These are phyloP conservation scores for Globisporangium carolinianum DNA, from an alignment of 352 stramenopile genomes.

Conservation along the genomic window DNA sequence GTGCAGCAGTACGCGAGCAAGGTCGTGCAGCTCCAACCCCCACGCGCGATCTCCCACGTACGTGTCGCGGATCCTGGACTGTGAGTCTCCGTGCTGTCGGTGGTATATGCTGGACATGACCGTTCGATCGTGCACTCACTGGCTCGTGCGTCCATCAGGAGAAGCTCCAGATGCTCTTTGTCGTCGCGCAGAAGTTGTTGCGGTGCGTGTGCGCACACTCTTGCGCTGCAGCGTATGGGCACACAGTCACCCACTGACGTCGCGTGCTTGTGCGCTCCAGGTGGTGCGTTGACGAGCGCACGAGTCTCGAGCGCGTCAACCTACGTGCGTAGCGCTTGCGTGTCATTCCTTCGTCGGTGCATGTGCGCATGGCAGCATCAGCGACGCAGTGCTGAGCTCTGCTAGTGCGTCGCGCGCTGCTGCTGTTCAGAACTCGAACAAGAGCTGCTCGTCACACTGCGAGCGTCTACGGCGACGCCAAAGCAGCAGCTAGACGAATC, in stretches of 20 bases:
- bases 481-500: background rate
- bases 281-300: conserved; percentile 23
- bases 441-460: conserved; percentile 17
- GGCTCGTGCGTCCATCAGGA: conserved; percentile 14
- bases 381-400: background rate
- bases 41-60: conserved; percentile 15
- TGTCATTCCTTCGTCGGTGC: too few relatives aligned
- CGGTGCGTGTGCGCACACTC: conserved; percentile 3
- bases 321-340: conserved; percentile 11
- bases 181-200: conserved; percentile 30
- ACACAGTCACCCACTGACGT: too few relatives aligned
- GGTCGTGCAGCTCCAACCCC: conserved; percentile 14
- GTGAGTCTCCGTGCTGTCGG: too few relatives aligned
- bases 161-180: conserved; percentile 30
- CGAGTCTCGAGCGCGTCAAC: conserved; percentile 20
- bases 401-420: background rate
- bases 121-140: background rate
- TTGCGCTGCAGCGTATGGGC: background rate
- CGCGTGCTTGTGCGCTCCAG: background rate
- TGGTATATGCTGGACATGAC: too few relatives aligned
- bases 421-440: conserved; percentile 16
- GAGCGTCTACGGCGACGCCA: background rate
- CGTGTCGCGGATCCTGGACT: background rate
- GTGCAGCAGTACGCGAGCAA: conserved; percentile 20
- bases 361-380: background rate